A percentile compares a stretch with the other conserved stretches of the same genome.
These are phyloP conservation scores for Scutellaria baicalensis DNA, from an alignment of 257 asterid species.

Conservation along the genomic window DNA sequence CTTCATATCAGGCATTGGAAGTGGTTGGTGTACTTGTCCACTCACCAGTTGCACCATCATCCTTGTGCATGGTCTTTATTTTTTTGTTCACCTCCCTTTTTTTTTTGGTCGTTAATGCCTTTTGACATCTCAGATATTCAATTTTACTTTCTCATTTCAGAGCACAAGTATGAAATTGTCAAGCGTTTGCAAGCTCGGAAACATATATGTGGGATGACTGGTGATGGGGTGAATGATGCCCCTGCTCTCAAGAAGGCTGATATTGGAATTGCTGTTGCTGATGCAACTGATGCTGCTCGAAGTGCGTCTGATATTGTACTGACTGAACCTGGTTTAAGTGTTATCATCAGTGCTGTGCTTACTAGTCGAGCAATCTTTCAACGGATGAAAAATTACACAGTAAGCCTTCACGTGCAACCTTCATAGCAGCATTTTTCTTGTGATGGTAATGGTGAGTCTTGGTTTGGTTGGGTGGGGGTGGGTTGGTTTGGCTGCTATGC, in stretches of 20 bases:
- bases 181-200: slow-evolving; percentile 55
- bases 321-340: slow-evolving; percentile 59
- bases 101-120: neutral
- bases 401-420: slow-evolving; percentile 15
- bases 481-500: neutral
- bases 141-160: slow-evolving; percentile 14
- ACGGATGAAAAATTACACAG: slow-evolving; percentile 59
- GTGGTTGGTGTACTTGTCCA: neutral
- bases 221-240: slow-evolving; percentile 65
- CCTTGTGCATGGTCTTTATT: neutral
- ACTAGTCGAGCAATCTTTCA: slow-evolving; percentile 63
- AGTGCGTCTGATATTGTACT: slow-evolving; percentile 59
- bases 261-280: slow-evolving; percentile 61
- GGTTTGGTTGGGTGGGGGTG: neutral
- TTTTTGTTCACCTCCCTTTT: no score
- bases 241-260: slow-evolving; percentile 63
- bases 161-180: slow-evolving; percentile 59
- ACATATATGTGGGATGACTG: slow-evolving; percentile 67
- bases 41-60: neutral
- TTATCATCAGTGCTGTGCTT: slow-evolving; percentile 59
- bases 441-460: neutral
- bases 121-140: neutral
- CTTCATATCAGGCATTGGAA: neutral
- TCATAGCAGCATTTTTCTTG: neutral
- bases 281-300: slow-evolving; percentile 64